Base-by-base conservation (phyloP, 768 basidiomycete species). In the Coprinopsis sp. region DNA sequence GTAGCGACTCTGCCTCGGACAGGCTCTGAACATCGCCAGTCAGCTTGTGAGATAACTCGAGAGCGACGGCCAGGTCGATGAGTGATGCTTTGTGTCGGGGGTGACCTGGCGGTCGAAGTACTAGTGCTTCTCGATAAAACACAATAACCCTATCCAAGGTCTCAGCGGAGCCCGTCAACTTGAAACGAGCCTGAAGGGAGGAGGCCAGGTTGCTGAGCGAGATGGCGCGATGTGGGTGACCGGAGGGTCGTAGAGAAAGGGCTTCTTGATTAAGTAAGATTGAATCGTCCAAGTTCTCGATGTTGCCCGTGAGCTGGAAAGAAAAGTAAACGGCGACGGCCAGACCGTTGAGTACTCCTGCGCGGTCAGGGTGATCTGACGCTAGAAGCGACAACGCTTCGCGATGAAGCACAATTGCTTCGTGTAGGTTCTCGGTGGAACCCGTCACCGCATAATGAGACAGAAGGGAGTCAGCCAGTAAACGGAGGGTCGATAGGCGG, bases 351-450 rank as follows among this genome's bases (percentile, higher is more conserved):
- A 44, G 42, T n/a, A 19, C 11, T 1, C 0, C 12, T 3, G 49
- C 31, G 7, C 54, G 53, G 42, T 39, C 22, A 21, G 56, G 51
- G 46, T 57, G 58, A n/a, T 33, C 36, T 18, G 47, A n/a, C n/a
- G n/a, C n/a, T n/a, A n/a, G n/a, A n/a, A n/a, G n/a, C n/a, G n/a
- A n/a, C n/a, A n/a, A n/a, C n/a, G n/a, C n/a, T n/a, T n/a, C n/a
- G n/a, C n/a, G n/a, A n/a, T n/a, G n/a, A n/a, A n/a, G n/a, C n/a
- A n/a, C n/a, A n/a, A n/a, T n/a, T n/a, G n/a, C n/a, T n/a, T n/a
- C n/a, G n/a, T n/a, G n/a, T n/a, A n/a, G n/a, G n/a, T n/a, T n/a
- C n/a, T n/a, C n/a, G n/a, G n/a, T n/a, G n/a, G n/a, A n/a, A n/a
- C n/a, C n/a, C n/a, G n/a, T n/a, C n/a, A n/a, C n/a, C n/a, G n/a